These are phyloP conservation scores for Fusarium palustre DNA, from an alignment of 2,329 filamentous ascomycete species.

Conservation along the genomic window DNA sequence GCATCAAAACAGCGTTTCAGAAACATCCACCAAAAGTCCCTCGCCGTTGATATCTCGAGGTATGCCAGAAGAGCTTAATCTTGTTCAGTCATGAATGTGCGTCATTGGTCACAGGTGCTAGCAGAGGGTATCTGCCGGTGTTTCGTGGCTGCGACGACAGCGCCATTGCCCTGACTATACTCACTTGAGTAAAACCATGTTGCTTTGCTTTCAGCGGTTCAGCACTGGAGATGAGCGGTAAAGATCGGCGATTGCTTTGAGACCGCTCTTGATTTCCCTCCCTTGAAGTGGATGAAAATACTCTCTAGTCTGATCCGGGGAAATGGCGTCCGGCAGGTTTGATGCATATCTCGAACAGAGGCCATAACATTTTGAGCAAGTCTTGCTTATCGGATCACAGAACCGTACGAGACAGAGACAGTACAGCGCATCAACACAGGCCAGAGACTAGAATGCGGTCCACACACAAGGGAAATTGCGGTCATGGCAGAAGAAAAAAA, in stretches of 20 bases:
- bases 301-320: conserved; percentile 25
- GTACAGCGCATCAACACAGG: not conserved
- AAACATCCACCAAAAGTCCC: conserved; percentile 9
- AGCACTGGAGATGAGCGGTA: not conserved
- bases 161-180: conserved; percentile 14
- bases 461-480: conserved; percentile 16
- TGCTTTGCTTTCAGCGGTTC: conserved; percentile 13
- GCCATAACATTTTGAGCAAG: not conserved
- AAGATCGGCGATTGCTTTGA: conserved; percentile 5
- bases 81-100: conserved; percentile 3
- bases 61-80: conserved; percentile 20
- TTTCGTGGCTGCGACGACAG: conserved; percentile 19
- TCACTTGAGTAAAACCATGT: conserved; percentile 22
- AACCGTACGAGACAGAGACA: not conserved
- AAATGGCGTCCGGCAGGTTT: not conserved
- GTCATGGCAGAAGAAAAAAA: conserved; percentile 3
- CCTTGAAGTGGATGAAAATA: conserved; percentile 10
- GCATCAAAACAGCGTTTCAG: conserved; percentile 20
- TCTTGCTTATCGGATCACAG: not conserved
- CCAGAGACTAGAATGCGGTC: not conserved
- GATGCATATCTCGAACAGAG: conserved; percentile 4
- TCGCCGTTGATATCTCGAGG: not conserved
- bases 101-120: conserved; percentile 32
- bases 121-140: conserved; percentile 1
- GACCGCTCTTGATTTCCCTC: conserved; percentile 1